These are phyloP conservation scores for Komagataella pastoris DNA, from an alignment of 805 yeast genomes.

Conservation along the genomic window DNA sequence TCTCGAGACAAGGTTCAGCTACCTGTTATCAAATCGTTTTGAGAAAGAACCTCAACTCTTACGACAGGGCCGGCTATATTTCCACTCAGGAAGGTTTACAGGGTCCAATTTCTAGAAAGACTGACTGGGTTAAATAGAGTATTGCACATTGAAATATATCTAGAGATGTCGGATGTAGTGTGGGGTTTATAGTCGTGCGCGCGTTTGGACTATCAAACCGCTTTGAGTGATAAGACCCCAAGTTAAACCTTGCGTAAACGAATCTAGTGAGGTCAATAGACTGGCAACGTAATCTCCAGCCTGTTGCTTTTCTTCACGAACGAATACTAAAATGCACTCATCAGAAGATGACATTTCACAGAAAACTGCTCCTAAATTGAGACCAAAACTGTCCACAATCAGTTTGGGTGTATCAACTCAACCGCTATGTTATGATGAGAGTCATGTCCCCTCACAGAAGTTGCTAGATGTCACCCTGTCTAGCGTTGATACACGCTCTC, in stretches of 20 bases:
- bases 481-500: conserved; percentile 1
- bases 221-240: background rate
- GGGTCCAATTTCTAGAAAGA: conserved; percentile 40
- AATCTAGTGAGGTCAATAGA: background rate
- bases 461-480: background rate
- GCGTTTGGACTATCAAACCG: background rate
- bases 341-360: background rate
- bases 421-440: background rate
- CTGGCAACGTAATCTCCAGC: background rate
- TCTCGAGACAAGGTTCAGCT: conserved; percentile 88
- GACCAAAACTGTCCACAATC: background rate
- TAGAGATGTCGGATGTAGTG: background rate
- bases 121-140: conserved; percentile 38
- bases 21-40: conserved; percentile 83
- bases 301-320: background rate
- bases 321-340: background rate
- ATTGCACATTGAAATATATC: background rate
- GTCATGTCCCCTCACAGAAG: background rate
- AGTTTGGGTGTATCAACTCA: background rate
- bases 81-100: conserved; percentile 68
- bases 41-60: conserved; percentile 79
- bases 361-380: background rate
- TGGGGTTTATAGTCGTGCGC: background rate
- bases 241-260: background rate
- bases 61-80: conserved; percentile 71